Conservation (phyloP, 768 basidiomycete genomes). For the Serpula lacrymans region DNA sequence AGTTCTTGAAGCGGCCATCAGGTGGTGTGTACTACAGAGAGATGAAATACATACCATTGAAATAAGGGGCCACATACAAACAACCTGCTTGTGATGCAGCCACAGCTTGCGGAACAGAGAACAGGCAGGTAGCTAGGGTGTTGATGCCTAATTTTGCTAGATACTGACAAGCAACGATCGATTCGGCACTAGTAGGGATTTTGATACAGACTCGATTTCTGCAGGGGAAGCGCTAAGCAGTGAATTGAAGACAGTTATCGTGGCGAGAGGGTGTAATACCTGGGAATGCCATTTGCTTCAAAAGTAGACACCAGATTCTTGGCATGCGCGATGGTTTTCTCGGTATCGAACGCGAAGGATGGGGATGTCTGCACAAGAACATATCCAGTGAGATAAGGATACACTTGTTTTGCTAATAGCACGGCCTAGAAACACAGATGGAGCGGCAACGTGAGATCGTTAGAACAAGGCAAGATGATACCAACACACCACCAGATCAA, state of each 20-base stretch:
- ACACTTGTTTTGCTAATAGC: conserved; percentile 40
- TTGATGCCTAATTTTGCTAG: conserved; percentile 44
- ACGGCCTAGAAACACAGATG: conserved; percentile 32
- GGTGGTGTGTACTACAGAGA: conserved; percentile 2
- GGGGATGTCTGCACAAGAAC: conserved; percentile 46
- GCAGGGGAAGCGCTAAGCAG: neutral
- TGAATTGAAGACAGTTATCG: neutral
- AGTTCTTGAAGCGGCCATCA: conserved; percentile 30
- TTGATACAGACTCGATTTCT: conserved; percentile 56
- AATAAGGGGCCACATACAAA: conserved; percentile 52
- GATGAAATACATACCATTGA: conserved; percentile 38
- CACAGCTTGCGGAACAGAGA: conserved; percentile 52
- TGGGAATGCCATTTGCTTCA: conserved; percentile 39
- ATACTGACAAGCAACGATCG: conserved; percentile 44
- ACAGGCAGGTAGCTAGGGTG: conserved; percentile 53
- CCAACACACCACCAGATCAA: conserved; percentile 37
- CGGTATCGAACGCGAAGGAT: conserved; percentile 36
- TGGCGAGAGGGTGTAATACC: too few relatives aligned
- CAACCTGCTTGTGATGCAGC: conserved; percentile 53
- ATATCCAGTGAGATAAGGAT: conserved; percentile 38
- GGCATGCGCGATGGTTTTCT: conserved; percentile 41
- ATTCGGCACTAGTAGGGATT: conserved; percentile 53
- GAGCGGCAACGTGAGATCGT: neutral
- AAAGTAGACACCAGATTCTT: conserved; percentile 38
- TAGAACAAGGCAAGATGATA: neutral